phyloP scores from a whole-genome alignment of 1,284 basidiomycete species.

The Moesziomyces globuligerus region DNA sequence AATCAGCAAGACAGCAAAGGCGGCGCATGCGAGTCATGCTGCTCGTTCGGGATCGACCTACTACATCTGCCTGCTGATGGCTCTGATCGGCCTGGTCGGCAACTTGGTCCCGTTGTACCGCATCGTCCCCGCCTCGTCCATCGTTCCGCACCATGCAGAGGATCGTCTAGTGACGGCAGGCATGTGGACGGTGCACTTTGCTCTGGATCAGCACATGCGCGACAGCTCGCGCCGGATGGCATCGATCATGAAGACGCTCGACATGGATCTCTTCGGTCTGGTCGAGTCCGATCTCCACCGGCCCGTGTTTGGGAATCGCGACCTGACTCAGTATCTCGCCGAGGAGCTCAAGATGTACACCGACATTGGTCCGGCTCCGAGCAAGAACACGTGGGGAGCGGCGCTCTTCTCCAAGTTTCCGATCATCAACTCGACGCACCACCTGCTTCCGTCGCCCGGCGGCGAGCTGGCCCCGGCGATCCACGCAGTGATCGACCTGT shows the following conservation, averaged over 20 bases:
- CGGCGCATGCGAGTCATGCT: background rate
- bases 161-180: conserved; percentile 82
- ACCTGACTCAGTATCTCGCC: conserved; percentile 68
- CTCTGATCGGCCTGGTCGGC: conserved; percentile 32
- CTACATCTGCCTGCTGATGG: conserved; percentile 45
- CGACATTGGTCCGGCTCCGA: conserved; percentile 83
- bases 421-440: conserved; percentile 87
- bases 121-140: conserved; percentile 71
- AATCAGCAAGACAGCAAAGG: conserved; percentile 16
- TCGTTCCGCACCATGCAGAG: conserved; percentile 76
- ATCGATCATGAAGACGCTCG: conserved; percentile 72
- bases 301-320: conserved; percentile 87
- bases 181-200: conserved; percentile 78
- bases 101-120: conserved; percentile 68
- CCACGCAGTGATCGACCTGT: conserved; percentile 85
- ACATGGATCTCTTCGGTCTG: conserved; percentile 70
- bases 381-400: conserved; percentile 84
- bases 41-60: conserved; percentile 26
- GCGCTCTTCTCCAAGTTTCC: conserved; percentile 74
- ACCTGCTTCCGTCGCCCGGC: conserved; percentile 84
- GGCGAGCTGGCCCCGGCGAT: conserved; percentile 80
- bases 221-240: conserved; percentile 74
- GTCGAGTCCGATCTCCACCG: conserved; percentile 87
- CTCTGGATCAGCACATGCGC: conserved; percentile 61
- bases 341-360: conserved; percentile 79